Percentiles rank a stretch among this genome's conserved stretches.
These are phyloP conservation scores for Hypoxylon sp. DNA, from an alignment of 2,329 filamentous ascomycete genomes.

Conservation along the genomic window DNA sequence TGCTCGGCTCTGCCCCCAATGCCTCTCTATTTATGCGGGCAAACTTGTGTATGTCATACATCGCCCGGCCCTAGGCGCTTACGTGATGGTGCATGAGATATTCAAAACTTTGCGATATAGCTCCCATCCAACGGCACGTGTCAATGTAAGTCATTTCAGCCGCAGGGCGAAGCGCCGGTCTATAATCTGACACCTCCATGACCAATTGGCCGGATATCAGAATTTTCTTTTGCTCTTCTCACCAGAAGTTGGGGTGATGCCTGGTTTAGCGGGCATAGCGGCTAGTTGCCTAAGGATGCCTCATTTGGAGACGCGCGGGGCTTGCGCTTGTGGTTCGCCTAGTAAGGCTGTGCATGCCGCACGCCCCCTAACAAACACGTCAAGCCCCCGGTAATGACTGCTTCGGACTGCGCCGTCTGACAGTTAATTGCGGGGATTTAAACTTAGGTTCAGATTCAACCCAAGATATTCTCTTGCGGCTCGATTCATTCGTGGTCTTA, in stretches of 20 bases:
- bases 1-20: slow-evolving; percentile 8
- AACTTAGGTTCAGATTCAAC: neutral
- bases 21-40: slow-evolving; percentile 24
- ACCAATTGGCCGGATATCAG: neutral
- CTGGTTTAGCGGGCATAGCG: neutral
- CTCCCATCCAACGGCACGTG: slow-evolving; percentile 14
- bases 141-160: slow-evolving; percentile 8
- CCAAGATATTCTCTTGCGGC: slow-evolving; percentile 14
- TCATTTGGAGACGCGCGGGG: neutral
- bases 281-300: slow-evolving; percentile 2
- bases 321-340: neutral
- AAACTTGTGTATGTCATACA: slow-evolving; percentile 12
- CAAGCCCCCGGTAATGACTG: neutral
- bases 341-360: neutral
- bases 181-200: neutral
- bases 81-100: slow-evolving; percentile 16
- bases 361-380: neutral
- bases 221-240: neutral
- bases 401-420: slow-evolving; percentile 15
- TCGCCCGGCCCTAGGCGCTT: slow-evolving; percentile 8
- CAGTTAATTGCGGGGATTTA: neutral
- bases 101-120: slow-evolving; percentile 3
- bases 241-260: no score
- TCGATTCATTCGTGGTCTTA: neutral
- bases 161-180: slow-evolving; percentile 31